Evolutionary conservation across 345 rosid genomes (phyloP), one percentile per base, ranked within the genome.

Genomic region (Passiflora organensis): DNA sequence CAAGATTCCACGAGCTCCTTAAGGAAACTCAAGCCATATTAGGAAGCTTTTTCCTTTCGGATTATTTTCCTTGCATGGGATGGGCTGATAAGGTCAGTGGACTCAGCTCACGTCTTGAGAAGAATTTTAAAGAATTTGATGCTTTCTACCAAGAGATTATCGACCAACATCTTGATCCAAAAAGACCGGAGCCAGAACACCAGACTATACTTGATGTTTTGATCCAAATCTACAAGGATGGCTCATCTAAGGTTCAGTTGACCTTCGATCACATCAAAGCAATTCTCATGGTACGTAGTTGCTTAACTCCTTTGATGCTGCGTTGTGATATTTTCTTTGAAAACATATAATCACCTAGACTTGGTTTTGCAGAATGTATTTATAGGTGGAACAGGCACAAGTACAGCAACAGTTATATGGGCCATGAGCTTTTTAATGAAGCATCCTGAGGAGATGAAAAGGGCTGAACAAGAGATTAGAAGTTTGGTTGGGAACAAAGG

Each of bases 31-130:
- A 67, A 19, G 58, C 50, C 24, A 43, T 77, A 38, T 13, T 76
- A 6, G 67, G 58, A 2, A 69, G 73, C 53, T 70, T 77, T 47
- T 82, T 63, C 43, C 58, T 74, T 24, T 53, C 76, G 0, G 83
- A 85, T 49, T 68, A 62, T 41, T 65, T 78, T 36, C 88, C 86
- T 10, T 39, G 24, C 17, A 17, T 65, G 11, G 81, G 82, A 0
- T 73, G 76, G 72, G 10, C 75, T 2, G 93, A 85, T 59, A 65
- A 38, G 55, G 25, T 82, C 16, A 65, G 68, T 0, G 83, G 86
- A 2, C 15, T 69, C 32, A n/a, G 42, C 8, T 14, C 34, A 16
- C 58, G 74, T 4, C 62, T 82, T 11, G 74, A 62, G 15, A 80
- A 64, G n/a, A 64, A 38, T 19, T 73, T 71, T 46, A 49, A 32